phyloP scores from a whole-genome alignment of 108 stramenopile species.

The Mediolabrus comicus region DNA sequence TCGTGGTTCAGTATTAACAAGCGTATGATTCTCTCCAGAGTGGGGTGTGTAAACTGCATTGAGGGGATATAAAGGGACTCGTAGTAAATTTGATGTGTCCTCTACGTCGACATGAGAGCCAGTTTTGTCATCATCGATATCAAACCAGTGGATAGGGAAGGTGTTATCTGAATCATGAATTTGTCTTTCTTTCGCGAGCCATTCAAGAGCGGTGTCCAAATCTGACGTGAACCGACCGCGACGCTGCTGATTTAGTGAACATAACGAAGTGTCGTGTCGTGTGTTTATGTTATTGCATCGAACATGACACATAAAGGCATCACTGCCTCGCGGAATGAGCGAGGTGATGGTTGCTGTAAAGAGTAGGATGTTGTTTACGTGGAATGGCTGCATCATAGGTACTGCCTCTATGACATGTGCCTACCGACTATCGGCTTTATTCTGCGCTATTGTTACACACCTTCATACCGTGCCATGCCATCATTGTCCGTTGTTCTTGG shows the following conservation, averaged over 20 bases:
- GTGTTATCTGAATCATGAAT: conserved; percentile 15
- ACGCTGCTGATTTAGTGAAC: background rate
- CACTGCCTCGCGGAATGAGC: background rate
- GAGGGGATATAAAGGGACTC: conserved; percentile 72
- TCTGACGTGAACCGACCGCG: conserved; percentile 11
- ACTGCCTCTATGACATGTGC: too few relatives aligned
- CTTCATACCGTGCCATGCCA: too few relatives aligned
- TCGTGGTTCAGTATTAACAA: conserved; percentile 73
- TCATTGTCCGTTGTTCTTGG: too few relatives aligned
- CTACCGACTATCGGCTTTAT: too few relatives aligned
- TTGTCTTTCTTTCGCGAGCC: conserved; percentile 41
- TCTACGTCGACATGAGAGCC: conserved; percentile 1
- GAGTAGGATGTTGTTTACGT: background rate
- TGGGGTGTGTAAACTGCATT: conserved; percentile 58
- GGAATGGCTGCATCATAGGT: too few relatives aligned
- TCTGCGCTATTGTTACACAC: too few relatives aligned
- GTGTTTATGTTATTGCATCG: too few relatives aligned
- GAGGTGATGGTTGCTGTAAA: background rate
- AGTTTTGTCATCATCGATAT: conserved; percentile 3
- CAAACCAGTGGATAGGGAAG: conserved; percentile 24
- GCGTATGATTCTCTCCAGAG: conserved; percentile 45
- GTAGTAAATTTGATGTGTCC: background rate
- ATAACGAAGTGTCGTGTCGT: background rate
- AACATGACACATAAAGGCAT: background rate
- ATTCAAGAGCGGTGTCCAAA: conserved; percentile 54